Conservation (phyloP, 2,329 filamentous ascomycete genomes). For the Fusarium xyrophilum region DNA sequence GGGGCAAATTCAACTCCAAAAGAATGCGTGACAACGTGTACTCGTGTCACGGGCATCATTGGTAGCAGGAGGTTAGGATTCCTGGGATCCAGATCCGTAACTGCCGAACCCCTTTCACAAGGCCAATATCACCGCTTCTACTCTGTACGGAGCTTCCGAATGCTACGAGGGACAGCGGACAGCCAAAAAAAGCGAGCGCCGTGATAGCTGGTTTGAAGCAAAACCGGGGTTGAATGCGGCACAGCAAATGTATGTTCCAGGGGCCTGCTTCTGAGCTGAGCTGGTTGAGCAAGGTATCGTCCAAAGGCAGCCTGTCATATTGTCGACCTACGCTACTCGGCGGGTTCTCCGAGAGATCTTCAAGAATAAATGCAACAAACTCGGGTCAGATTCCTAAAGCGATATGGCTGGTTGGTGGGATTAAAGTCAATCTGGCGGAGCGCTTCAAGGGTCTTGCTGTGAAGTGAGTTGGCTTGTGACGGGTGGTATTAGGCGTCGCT, state of each 20-base stretch:
- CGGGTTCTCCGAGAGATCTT: constrained; percentile 25
- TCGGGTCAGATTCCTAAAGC: constrained; percentile 33
- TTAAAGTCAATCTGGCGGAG: constrained; percentile 21
- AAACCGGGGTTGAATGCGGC: constrained; percentile 15
- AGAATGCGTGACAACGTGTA: not conserved
- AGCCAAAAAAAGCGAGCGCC: not conserved
- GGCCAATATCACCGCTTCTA: constrained; percentile 2
- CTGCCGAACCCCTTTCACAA: not conserved
- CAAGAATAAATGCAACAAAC: constrained; percentile 10
- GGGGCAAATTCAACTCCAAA: constrained; percentile 1
- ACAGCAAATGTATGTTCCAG: constrained; percentile 5
- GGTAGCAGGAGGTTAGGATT: not conserved
- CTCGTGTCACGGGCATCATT: not conserved
- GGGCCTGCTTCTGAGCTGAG: constrained; percentile 6
- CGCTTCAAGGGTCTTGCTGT: constrained; percentile 20
- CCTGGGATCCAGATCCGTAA: not conserved
- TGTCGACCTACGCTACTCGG: not conserved
- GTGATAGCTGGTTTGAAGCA: not conserved
- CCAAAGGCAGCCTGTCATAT: not conserved
- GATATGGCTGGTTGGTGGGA: constrained; percentile 22
- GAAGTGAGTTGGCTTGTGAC: constrained; percentile 6
- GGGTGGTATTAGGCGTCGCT: constrained; percentile 10
- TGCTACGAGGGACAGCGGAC: not conserved
- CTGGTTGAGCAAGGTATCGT: constrained; percentile 5
- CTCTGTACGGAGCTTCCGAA: constrained; percentile 10